A percentile compares a stretch with the other conserved stretches of the same genome.
Conservation (phyloP, 441 rosid genomes). For the Populus hybrid region DNA sequence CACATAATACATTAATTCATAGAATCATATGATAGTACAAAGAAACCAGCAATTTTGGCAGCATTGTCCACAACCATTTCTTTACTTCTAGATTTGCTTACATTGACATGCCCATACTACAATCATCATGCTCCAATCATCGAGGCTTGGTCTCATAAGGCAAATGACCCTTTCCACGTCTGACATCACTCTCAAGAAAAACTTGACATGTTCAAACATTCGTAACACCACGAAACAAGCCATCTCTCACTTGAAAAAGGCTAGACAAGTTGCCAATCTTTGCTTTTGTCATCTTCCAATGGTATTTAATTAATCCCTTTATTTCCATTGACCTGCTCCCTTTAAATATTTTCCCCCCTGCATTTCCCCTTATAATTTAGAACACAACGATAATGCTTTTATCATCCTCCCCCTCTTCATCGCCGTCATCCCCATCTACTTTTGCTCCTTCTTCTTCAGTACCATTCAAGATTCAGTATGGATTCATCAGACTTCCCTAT, state of each 20-base stretch:
- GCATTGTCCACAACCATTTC: neutral
- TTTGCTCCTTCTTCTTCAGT: neutral
- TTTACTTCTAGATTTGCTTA: neutral
- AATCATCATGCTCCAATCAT: neutral
- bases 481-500: constrained; percentile 37
- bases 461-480: constrained; percentile 21
- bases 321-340: constrained; percentile 52
- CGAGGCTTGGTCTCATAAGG: constrained; percentile 17
- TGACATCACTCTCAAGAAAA: neutral
- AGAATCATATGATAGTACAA: no score
- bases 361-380: neutral
- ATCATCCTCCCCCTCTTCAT: constrained; percentile 13
- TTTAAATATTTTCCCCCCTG: constrained; percentile 14
- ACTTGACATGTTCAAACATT: constrained; percentile 51
- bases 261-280: constrained; percentile 33
- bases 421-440: constrained; percentile 6
- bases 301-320: constrained; percentile 1
- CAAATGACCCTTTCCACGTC: constrained; percentile 35
- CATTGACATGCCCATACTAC: constrained; percentile 3
- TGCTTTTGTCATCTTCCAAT: constrained; percentile 9
- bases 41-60: no score
- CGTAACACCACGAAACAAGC: constrained; percentile 35
- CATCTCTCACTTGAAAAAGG: neutral
- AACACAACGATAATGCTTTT: constrained; percentile 21
- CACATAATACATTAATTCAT: no score